Conservation (phyloP, 2,329 filamentous ascomycete species). For the Cladosporium austrohemisphaericum region DNA sequence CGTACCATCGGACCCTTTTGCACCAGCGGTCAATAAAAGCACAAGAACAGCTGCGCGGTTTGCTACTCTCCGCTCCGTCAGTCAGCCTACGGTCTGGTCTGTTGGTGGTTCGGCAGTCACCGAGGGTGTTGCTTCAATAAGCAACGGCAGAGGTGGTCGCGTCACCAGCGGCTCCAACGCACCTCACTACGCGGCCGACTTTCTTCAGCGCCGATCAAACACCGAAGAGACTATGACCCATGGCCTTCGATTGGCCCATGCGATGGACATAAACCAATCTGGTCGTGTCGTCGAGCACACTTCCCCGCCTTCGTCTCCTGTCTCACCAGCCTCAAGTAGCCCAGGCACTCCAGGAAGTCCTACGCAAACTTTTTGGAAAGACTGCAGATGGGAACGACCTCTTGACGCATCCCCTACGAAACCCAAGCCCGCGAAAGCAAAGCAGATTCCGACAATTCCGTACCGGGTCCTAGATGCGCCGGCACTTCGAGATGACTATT, state of each 20-base stretch:
- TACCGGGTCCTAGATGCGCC: slow-evolving; percentile 75
- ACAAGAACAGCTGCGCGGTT: slow-evolving; percentile 23
- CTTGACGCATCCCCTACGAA: neutral
- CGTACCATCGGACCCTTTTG: slow-evolving; percentile 26
- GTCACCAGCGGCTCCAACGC: slow-evolving; percentile 71
- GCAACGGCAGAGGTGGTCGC: slow-evolving; percentile 61
- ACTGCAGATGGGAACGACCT: slow-evolving; percentile 1
- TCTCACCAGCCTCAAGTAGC: slow-evolving; percentile 12
- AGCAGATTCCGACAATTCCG: slow-evolving; percentile 29
- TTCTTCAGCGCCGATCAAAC: slow-evolving; percentile 41
- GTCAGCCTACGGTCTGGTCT: slow-evolving; percentile 69
- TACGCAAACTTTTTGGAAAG: neutral
- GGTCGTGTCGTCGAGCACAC: slow-evolving; percentile 56
- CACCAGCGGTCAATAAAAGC: slow-evolving; percentile 17
- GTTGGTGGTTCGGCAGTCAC: slow-evolving; percentile 60
- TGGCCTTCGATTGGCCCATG: slow-evolving; percentile 70
- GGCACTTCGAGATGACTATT: slow-evolving; percentile 87
- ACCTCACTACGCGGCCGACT: slow-evolving; percentile 57
- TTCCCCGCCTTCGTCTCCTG: slow-evolving; percentile 34
- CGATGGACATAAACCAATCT: slow-evolving; percentile 72
- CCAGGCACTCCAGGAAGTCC: neutral
- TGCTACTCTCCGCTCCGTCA: slow-evolving; percentile 41
- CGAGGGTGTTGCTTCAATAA: slow-evolving; percentile 35
- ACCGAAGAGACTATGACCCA: slow-evolving; percentile 49
- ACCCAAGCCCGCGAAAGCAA: slow-evolving; percentile 16